These are phyloP conservation scores for Linum lewisii DNA, from an alignment of 345 rosid genomes.

Conservation along the genomic window DNA sequence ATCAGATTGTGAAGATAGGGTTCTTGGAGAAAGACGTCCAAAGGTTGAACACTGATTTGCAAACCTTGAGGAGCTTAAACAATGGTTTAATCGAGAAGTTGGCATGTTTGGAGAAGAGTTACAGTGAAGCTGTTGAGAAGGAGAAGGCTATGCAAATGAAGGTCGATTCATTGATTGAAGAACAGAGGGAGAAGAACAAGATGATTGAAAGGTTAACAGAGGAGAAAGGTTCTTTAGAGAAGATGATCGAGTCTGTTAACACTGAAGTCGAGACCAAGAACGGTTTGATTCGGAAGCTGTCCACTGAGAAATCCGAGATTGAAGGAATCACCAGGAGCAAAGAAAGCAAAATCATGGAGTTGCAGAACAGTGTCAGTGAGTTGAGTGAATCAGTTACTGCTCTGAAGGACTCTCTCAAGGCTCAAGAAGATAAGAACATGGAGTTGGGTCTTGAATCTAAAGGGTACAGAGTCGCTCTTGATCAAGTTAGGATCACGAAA, in stretches of 20 bases:
- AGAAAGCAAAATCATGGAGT: conserved; percentile 33
- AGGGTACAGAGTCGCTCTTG: conserved; percentile 20
- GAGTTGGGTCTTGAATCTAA: conserved; percentile 23
- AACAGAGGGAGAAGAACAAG: not conserved
- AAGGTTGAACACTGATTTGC: not conserved
- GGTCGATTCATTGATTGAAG: not conserved
- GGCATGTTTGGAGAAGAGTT: not conserved
- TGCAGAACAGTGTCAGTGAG: conserved; percentile 31
- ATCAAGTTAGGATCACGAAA: conserved; percentile 25
- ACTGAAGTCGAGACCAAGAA: not conserved
- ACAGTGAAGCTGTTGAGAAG: not conserved
- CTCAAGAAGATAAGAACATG: conserved; percentile 27
- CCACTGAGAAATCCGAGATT: conserved; percentile 17
- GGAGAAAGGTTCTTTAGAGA: not conserved
- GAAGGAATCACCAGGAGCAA: conserved; percentile 24
- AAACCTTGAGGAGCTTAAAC: not conserved
- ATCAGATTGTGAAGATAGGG: not conserved
- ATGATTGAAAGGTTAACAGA: not conserved
- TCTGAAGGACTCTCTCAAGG: conserved; percentile 22
- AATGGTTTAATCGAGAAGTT: not conserved
- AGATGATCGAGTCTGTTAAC: not conserved
- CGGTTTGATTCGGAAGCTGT: not conserved
- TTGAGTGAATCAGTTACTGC: conserved; percentile 20
- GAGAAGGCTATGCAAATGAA: not conserved
- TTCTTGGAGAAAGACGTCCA: not conserved